Percentiles rank a stretch among this genome's conserved stretches.
Evolutionary conservation across 75 land plant genomes (phyloP).

Genomic region (Selaginella moellendorffii): DNA sequence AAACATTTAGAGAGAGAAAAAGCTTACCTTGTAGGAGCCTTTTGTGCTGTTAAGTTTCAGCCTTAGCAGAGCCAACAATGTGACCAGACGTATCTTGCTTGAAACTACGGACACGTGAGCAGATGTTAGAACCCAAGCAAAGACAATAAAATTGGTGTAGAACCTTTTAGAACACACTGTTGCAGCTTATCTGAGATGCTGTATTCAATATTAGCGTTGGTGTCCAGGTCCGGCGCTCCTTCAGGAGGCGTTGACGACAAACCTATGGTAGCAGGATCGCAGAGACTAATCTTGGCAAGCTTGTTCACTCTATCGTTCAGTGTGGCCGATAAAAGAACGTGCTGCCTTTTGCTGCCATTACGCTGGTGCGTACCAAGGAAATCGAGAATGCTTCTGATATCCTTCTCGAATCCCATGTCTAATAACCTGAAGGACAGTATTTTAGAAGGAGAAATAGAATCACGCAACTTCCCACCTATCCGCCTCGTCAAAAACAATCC

Average conservation of each 20-base stretch:
- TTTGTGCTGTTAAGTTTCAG: slow-evolving; percentile 30
- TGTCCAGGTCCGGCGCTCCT: not conserved
- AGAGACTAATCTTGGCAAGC: slow-evolving; percentile 73
- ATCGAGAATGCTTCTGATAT: slow-evolving; percentile 56
- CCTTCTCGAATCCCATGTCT: slow-evolving; percentile 88
- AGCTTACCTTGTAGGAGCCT: slow-evolving; percentile 47
- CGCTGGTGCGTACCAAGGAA: slow-evolving; percentile 33
- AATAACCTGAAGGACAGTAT: slow-evolving; percentile 87
- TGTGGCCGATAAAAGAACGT: slow-evolving; percentile 81
- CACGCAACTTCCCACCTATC: slow-evolving; percentile 44
- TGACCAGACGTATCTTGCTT: slow-evolving; percentile 58
- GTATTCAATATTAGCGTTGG: slow-evolving; percentile 24
- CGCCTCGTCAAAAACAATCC: slow-evolving; percentile 93
- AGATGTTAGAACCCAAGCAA: too few relatives aligned
- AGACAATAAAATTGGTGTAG: too few relatives aligned
- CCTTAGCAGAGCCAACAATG: slow-evolving; percentile 55
- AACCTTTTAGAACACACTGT: slow-evolving; percentile 80
- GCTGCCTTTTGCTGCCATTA: slow-evolving; percentile 37
- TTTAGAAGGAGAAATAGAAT: not conserved
- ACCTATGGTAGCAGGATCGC: slow-evolving; percentile 63
- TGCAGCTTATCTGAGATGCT: slow-evolving; percentile 60
- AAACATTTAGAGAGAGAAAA: not conserved
- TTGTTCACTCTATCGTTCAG: slow-evolving; percentile 79
- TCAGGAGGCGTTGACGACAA: slow-evolving; percentile 12
- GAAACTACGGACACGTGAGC: too few relatives aligned